phyloP scores from a whole-genome alignment of 306 rosid species.

The Quercus dentata region DNA sequence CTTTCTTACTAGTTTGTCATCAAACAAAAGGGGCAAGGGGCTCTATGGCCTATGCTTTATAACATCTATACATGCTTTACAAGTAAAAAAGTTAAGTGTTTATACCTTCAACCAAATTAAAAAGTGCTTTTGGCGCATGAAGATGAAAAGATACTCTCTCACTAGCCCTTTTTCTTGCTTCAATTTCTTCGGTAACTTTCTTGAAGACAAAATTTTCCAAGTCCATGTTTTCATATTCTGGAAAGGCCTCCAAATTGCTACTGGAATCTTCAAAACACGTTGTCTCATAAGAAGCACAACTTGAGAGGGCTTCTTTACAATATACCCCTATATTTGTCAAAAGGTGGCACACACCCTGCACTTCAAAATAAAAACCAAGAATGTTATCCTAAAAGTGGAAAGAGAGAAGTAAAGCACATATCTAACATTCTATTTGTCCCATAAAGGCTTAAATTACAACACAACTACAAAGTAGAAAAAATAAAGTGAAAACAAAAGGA shows the following conservation, averaged over 20 bases:
- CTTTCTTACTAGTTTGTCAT: neutral
- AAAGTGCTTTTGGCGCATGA: constrained; percentile 72
- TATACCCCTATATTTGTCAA: constrained; percentile 71
- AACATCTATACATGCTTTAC: neutral
- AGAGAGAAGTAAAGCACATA: neutral
- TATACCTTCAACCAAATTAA: constrained; percentile 77
- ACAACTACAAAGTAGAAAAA: neutral
- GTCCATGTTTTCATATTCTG: constrained; percentile 91
- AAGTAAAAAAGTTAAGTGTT: neutral
- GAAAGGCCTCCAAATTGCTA: constrained; percentile 64
- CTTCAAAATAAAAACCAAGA: constrained; percentile 19
- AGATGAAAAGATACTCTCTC: constrained; percentile 76
- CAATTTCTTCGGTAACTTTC: constrained; percentile 85
- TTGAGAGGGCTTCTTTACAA: constrained; percentile 67
- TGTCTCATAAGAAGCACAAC: constrained; percentile 56
- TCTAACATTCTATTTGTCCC: neutral
- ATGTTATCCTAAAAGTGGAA: neutral
- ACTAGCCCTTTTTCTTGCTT: constrained; percentile 73
- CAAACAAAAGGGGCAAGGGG: neutral
- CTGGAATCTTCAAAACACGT: constrained; percentile 64
- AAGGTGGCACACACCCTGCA: constrained; percentile 88
- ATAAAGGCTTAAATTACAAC: neutral
- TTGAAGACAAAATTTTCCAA: constrained; percentile 81
- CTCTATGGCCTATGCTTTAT: neutral
- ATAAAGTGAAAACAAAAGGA: neutral